Evolutionary conservation across 768 basidiomycete genomes (phyloP).

Genomic region (Pholiota microspora): DNA sequence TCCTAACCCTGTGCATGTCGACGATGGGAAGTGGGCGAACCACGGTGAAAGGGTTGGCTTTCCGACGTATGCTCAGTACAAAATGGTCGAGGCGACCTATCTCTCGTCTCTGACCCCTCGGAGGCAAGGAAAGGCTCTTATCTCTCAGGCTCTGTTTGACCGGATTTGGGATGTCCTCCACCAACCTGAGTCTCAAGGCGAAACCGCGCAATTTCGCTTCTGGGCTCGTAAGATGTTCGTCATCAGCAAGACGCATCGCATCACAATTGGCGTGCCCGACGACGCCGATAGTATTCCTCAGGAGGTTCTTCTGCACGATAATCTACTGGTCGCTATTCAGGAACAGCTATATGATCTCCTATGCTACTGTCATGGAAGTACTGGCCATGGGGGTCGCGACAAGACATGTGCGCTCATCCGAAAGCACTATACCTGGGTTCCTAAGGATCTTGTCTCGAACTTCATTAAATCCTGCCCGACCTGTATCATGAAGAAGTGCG

Average conservation of each 20-base stretch:
- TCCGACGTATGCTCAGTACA: conserved; percentile 61
- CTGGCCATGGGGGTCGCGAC: conserved; percentile 75
- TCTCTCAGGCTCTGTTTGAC: conserved; percentile 69
- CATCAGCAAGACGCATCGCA: conserved; percentile 36
- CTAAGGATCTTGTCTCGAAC: conserved; percentile 77
- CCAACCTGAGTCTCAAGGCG: conserved; percentile 41
- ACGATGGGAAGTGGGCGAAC: conserved; percentile 3
- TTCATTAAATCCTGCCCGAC: conserved; percentile 82
- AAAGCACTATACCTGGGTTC: conserved; percentile 77
- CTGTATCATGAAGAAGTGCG: conserved; percentile 51
- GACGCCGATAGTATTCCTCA: conserved; percentile 15
- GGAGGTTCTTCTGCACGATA: conserved; percentile 67
- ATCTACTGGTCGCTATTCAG: conserved; percentile 70
- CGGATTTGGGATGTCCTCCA: conserved; percentile 69
- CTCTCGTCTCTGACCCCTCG: conserved; percentile 54
- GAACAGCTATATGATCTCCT: conserved; percentile 80
- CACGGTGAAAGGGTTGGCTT: conserved; percentile 41
- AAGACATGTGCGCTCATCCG: conserved; percentile 69
- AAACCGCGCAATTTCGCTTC: conserved; percentile 72
- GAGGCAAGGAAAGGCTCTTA: conserved; percentile 64
- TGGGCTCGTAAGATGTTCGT: conserved; percentile 85
- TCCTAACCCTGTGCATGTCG: conserved; percentile 8
- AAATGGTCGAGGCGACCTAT: conserved; percentile 56
- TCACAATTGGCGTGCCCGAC: conserved; percentile 21
- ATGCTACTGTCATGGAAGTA: conserved; percentile 65